Percentiles rank a stretch among this genome's conserved stretches.
These are phyloP conservation scores for Purpureocillium takamizusanense DNA, from an alignment of 2,329 filamentous ascomycete species.

Conservation along the genomic window DNA sequence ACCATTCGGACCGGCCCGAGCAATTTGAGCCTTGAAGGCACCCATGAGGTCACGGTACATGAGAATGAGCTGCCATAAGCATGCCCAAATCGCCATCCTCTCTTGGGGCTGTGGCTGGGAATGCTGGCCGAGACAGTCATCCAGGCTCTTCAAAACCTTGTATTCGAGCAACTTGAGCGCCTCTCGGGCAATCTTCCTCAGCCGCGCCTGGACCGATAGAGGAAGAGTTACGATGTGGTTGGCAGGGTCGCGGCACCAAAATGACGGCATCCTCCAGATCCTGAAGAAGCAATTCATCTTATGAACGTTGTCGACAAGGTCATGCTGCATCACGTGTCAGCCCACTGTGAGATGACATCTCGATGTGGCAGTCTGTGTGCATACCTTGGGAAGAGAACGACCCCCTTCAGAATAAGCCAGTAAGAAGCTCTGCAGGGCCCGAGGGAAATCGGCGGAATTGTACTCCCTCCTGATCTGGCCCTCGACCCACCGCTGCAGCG, in stretches of 20 bases:
- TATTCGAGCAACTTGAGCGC: slow-evolving; percentile 26
- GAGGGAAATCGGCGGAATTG: slow-evolving; percentile 20
- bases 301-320: slow-evolving; percentile 33
- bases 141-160: slow-evolving; percentile 30
- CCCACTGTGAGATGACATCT: slow-evolving; percentile 1
- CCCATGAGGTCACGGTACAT: slow-evolving; percentile 35
- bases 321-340: slow-evolving; percentile 22
- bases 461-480: slow-evolving; percentile 24
- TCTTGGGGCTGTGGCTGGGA: slow-evolving; percentile 28
- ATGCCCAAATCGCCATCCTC: slow-evolving; percentile 36
- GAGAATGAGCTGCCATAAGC: slow-evolving; percentile 40
- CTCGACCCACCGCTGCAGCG: slow-evolving; percentile 28
- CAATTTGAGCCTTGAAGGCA: slow-evolving; percentile 19
- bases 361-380: slow-evolving; percentile 1
- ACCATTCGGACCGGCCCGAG: slow-evolving; percentile 2
- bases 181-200: slow-evolving; percentile 28
- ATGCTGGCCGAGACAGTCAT: slow-evolving; percentile 28
- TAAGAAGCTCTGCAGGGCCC: slow-evolving; percentile 26
- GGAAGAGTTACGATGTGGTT: slow-evolving; percentile 27
- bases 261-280: slow-evolving; percentile 35
- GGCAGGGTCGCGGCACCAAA: slow-evolving; percentile 29
- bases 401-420: slow-evolving; percentile 25
- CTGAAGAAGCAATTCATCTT: slow-evolving; percentile 40
- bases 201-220: slow-evolving; percentile 29
- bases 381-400: slow-evolving; percentile 29